A percentile compares a stretch with the other conserved stretches of the same genome.
These are phyloP conservation scores for Kalanchoe fedtschenkoi DNA, from an alignment of 164 flowering plant species.

Conservation along the genomic window DNA sequence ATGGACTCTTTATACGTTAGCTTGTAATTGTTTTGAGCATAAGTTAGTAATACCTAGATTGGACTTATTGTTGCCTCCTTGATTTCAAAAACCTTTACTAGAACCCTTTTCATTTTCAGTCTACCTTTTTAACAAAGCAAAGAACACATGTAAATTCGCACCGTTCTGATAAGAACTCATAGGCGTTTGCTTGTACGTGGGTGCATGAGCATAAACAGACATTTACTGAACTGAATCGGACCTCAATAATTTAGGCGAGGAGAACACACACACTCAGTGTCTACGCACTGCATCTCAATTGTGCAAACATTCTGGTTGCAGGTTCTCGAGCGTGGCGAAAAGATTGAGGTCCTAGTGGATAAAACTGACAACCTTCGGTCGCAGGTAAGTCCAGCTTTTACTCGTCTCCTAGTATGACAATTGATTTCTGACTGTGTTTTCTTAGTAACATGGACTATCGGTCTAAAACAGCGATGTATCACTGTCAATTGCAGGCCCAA, in stretches of 20 bases:
- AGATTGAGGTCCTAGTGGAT: slow-evolving; percentile 28
- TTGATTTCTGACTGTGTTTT: not conserved
- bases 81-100: too few species aligned
- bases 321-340: slow-evolving; percentile 31
- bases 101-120: not conserved
- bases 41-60: too few species aligned
- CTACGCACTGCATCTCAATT: not conserved
- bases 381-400: slow-evolving; percentile 16
- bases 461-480: too few species aligned
- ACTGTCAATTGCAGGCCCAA: slow-evolving; percentile 43
- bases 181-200: too few species aligned
- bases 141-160: not conserved
- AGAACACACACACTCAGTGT: not conserved
- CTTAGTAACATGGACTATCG: not conserved
- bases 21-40: not conserved
- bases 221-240: too few species aligned
- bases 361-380: slow-evolving; percentile 27
- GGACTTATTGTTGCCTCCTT: too few species aligned
- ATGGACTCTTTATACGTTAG: not conserved
- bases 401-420: not conserved
- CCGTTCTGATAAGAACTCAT: too few species aligned
- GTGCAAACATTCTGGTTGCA: slow-evolving; percentile 1
- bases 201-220: too few species aligned
- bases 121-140: not conserved
- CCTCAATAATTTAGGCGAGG: too few species aligned